Conservation (phyloP, 2,329 filamentous ascomycete genomes). For the Acrodontium crateriforme region DNA sequence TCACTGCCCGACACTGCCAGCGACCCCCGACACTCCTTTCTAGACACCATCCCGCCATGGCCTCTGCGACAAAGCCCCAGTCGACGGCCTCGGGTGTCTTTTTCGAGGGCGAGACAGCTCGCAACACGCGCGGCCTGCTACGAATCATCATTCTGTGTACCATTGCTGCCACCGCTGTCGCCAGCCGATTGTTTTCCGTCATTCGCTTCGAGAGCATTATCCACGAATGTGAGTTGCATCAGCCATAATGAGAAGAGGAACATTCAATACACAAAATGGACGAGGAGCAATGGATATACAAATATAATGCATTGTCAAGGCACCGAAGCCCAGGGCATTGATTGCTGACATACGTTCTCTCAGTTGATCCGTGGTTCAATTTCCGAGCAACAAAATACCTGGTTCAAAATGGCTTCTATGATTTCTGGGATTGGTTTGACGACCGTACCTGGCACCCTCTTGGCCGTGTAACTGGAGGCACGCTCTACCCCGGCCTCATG, state of each 20-base stretch:
- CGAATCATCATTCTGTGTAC: conserved; percentile 79
- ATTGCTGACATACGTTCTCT: no score
- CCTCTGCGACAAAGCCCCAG: no score
- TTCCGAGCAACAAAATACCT: conserved; percentile 97
- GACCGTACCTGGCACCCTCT: conserved; percentile 81
- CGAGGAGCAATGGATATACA: no score
- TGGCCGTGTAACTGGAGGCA: conserved; percentile 93
- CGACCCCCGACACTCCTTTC: conserved; percentile 1
- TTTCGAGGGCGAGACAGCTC: conserved; percentile 63
- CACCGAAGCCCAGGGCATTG: no score
- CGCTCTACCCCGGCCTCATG: conserved; percentile 97
- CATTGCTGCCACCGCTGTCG: conserved; percentile 82
- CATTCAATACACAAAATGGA: no score
- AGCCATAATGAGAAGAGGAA: conserved; percentile 1
- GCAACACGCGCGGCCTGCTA: conserved; percentile 72
- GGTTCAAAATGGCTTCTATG: conserved; percentile 92
- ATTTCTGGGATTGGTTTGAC: conserved; percentile 99
- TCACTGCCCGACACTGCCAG: neutral
- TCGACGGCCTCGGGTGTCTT: conserved; percentile 31
- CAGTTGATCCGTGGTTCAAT: conserved; percentile 99
- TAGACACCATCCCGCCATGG: no score
- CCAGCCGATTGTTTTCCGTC: conserved; percentile 93
- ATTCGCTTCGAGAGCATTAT: conserved; percentile 99
- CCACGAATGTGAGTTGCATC: conserved; percentile 73
- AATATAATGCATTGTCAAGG: conserved; percentile 11